Conservation (phyloP, 148 eudicot genomes). For the Camellia sinensis region DNA sequence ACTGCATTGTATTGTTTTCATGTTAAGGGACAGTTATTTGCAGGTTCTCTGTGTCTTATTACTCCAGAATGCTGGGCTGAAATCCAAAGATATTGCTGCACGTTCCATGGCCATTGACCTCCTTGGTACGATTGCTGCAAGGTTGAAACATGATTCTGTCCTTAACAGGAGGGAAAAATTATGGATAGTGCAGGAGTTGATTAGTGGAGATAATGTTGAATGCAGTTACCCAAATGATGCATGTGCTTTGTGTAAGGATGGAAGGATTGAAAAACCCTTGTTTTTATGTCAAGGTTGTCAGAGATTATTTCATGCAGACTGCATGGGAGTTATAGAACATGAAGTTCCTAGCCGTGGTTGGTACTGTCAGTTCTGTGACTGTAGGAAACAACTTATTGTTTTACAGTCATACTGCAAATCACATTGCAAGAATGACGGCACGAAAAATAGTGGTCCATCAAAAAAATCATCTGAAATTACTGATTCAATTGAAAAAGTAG, state of each 20-base stretch:
- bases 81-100: constrained; percentile 77
- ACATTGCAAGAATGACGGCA: constrained; percentile 48
- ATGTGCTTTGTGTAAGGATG: constrained; percentile 72
- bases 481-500: constrained; percentile 47
- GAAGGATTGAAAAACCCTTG: constrained; percentile 47
- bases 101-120: constrained; percentile 93
- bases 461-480: constrained; percentile 40
- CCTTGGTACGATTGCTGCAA: constrained; percentile 91
- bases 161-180: constrained; percentile 55
- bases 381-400: constrained; percentile 63
- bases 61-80: constrained; percentile 94
- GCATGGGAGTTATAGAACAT: constrained; percentile 69
- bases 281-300: constrained; percentile 80
- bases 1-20: constrained; percentile 15
- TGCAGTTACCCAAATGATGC: constrained; percentile 39
- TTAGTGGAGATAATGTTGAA: constrained; percentile 32
- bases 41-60: constrained; percentile 97
- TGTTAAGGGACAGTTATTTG: constrained; percentile 36
- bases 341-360: constrained; percentile 57
- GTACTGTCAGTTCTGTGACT: constrained; percentile 68
- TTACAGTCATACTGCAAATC: constrained; percentile 66
- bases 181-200: constrained; percentile 73
- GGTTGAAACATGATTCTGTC: constrained; percentile 84
- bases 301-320: constrained; percentile 75
- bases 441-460: constrained; percentile 26